Base-by-base conservation (phyloP, 1,139 yeast genomes). In the Suhomyces wounanorum region DNA sequence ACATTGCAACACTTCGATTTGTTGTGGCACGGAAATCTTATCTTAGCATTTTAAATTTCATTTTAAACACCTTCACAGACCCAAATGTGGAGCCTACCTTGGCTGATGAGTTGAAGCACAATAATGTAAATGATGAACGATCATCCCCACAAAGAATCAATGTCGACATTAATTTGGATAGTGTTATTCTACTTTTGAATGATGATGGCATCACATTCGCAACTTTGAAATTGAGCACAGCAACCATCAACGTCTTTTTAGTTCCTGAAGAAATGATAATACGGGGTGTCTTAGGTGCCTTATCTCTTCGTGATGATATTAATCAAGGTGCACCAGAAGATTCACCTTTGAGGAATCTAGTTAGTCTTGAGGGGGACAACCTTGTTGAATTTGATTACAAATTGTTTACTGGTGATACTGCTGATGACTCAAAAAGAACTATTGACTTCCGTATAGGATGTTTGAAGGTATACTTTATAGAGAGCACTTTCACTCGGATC, bases 181-280 rank as follows among this genome's bases (percentile, higher is more conserved):
- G 96, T 61, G 82, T 94, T 14, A 83, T 86, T 23, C 65, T 90
- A 52, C 83, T 89, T 4, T 72, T 95, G 44, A 89, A 89, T 63
- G 98, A 94, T 61, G 96, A 90, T 55, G 87, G 94, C 3, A 76
- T 85, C 42, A 86, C 88, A 57, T 67, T 95, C 44, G 96, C 97
- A 0, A 90, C 97, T 0, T 65, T 92, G 53, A 80, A 82, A 49
- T 72, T 95, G 48, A 85, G 90, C 50, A 82, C 88, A 9, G 97
- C 97, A 1, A 79, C 81, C 46, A 79, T 91, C 44, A 72, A 77
- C 14, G 82, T 89, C 8, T 75, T 85, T 38, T 66, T 91, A 40
- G 72, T 90, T 17, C 96, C 96, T 0, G 96, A 87, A 57, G 84
- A 83, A 40, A 77, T 92, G 85, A 89, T 86, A 58, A 81, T 92